A percentile compares a stretch with the other conserved stretches of the same genome.
These are phyloP conservation scores for Leptosphaerulina australis DNA, from an alignment of 2,329 filamentous ascomycete species.

Conservation along the genomic window DNA sequence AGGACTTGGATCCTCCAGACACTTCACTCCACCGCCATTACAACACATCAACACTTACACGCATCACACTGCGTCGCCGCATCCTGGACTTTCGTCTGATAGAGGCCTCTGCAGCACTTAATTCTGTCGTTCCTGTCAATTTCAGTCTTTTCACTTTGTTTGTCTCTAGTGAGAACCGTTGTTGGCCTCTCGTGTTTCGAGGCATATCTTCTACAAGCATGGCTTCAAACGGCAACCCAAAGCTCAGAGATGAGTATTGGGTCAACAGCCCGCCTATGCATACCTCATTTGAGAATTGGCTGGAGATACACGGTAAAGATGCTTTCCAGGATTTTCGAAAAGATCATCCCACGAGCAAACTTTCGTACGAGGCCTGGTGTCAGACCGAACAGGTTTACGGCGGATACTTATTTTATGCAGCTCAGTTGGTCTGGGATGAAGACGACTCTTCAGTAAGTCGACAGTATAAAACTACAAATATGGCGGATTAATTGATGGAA, in stretches of 20 bases:
- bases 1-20: conserved; percentile 41
- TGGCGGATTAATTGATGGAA: conserved; percentile 24
- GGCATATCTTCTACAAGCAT: conserved; percentile 13
- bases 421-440: conserved; percentile 38
- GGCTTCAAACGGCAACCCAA: conserved; percentile 10
- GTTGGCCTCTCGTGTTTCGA: conserved; percentile 2
- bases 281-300: conserved; percentile 10
- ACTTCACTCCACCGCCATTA: conserved; percentile 40
- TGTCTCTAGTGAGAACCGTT: conserved; percentile 1
- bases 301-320: conserved; percentile 7
- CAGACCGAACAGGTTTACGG: conserved; percentile 36
- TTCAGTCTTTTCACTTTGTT: conserved; percentile 1
- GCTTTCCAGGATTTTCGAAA: conserved; percentile 34
- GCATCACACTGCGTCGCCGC: conserved; percentile 28
- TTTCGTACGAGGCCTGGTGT: conserved; percentile 43
- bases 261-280: conserved; percentile 1
- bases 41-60: conserved; percentile 27
- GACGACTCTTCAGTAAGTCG: conserved; percentile 37
- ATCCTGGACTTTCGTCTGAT: conserved; percentile 11
- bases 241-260: background rate
- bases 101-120: conserved; percentile 14
- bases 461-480: background rate
- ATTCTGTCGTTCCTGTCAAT: conserved; percentile 11
- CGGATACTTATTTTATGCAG: conserved; percentile 39
- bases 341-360: conserved; percentile 27